These are phyloP conservation scores for Gossypioides kirkii DNA, from an alignment of 345 rosid genomes.

Conservation along the genomic window DNA sequence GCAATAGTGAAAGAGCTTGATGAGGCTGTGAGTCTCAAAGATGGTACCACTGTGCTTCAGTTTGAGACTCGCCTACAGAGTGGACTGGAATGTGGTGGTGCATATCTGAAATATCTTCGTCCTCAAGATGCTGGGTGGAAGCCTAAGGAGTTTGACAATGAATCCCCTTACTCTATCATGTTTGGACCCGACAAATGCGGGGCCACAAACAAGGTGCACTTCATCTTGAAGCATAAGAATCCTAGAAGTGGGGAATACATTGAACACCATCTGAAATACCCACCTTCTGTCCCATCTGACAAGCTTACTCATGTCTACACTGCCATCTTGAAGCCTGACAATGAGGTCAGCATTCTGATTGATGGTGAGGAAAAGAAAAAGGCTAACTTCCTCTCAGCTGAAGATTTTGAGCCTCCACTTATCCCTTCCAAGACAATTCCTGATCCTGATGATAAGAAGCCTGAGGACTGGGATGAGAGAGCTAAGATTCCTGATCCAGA, in stretches of 20 bases:
- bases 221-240: constrained; percentile 80
- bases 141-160: constrained; percentile 52
- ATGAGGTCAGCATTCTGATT: constrained; percentile 55
- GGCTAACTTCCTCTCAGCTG: constrained; percentile 57
- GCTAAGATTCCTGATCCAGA: constrained; percentile 67
- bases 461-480: constrained; percentile 88
- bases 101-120: constrained; percentile 68
- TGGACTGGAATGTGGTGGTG: constrained; percentile 91
- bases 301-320: constrained; percentile 82
- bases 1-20: constrained; percentile 73
- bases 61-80: constrained; percentile 72
- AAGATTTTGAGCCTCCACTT: constrained; percentile 77
- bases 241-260: constrained; percentile 76
- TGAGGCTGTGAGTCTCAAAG: constrained; percentile 53
- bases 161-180: constrained; percentile 81
- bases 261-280: constrained; percentile 78
- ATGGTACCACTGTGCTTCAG: constrained; percentile 63
- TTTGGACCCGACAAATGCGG: constrained; percentile 95
- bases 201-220: constrained; percentile 78
- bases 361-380: constrained; percentile 86
- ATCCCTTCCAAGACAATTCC: constrained; percentile 79
- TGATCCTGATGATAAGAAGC: constrained; percentile 83
- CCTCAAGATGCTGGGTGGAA: constrained; percentile 77
- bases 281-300: constrained; percentile 75
- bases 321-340: constrained; percentile 68